phyloP scores from a whole-genome alignment of 2,329 filamentous ascomycete genomes.

The Aspergillus piperis region DNA sequence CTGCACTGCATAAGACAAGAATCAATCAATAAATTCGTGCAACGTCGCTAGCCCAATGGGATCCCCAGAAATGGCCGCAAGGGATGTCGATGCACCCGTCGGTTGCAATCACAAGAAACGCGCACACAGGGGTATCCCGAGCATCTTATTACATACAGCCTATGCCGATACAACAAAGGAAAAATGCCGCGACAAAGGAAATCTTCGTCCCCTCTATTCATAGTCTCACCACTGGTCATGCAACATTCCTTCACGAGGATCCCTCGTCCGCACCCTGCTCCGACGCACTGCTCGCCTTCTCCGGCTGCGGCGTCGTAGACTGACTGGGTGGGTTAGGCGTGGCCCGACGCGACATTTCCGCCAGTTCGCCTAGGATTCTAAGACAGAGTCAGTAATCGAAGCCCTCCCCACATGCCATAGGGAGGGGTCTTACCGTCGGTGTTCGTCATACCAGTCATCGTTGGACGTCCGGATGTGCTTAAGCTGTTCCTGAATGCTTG shows the following conservation, averaged over 20 bases:
- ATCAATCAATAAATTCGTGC: background rate
- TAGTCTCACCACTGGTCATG: background rate
- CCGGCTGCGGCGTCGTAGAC: slow-evolving; percentile 32
- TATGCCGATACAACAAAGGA: slow-evolving; percentile 28
- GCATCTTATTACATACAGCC: slow-evolving; percentile 31
- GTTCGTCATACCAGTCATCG: slow-evolving; percentile 48
- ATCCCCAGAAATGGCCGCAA: background rate
- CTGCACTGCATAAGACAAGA: background rate
- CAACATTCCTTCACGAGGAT: slow-evolving; percentile 10
- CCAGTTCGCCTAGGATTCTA: slow-evolving; percentile 44
- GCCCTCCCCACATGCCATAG: background rate
- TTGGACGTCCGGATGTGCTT: slow-evolving; percentile 48
- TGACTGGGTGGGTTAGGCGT: slow-evolving; percentile 31
- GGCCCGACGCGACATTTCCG: slow-evolving; percentile 35
- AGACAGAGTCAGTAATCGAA: background rate
- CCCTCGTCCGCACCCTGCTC: slow-evolving; percentile 15
- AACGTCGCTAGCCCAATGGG: slow-evolving; percentile 5
- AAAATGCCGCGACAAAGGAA: slow-evolving; percentile 12
- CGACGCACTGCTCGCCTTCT: slow-evolving; percentile 17
- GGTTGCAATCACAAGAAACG: slow-evolving; percentile 2
- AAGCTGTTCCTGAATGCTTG: slow-evolving; percentile 51
- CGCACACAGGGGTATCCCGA: slow-evolving; percentile 29
- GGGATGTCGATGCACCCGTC: background rate
- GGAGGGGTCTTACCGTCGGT: slow-evolving; percentile 39
- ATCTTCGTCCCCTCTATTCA: background rate